A percentile compares a stretch with the other conserved stretches of the same genome.
These are phyloP conservation scores for Kwoniella europaea DNA, from an alignment of 768 basidiomycete species.

Conservation along the genomic window DNA sequence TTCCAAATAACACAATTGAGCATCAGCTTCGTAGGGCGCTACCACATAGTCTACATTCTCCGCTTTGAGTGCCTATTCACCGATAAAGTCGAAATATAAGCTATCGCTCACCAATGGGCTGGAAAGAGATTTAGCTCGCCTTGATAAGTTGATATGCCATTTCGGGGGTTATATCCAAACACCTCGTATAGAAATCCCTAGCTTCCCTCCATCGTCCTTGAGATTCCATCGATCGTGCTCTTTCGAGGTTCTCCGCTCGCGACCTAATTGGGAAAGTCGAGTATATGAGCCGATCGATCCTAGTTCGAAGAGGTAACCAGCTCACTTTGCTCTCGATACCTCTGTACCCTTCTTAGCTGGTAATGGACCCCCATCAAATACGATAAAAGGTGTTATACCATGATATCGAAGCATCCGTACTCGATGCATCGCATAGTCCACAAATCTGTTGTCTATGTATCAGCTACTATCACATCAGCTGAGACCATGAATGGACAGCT, in stretches of 20 bases:
- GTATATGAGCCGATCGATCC: not conserved
- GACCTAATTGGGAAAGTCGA: conserved; percentile 22
- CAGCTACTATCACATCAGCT: not conserved
- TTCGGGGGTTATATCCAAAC: conserved; percentile 91
- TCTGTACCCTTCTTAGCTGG: conserved; percentile 94
- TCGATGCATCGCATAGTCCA: conserved; percentile 93
- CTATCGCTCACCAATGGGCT: not conserved
- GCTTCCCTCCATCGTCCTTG: conserved; percentile 82
- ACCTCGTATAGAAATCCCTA: conserved; percentile 85
- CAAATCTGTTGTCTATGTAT: conserved; percentile 69
- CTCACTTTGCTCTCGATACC: conserved; percentile 68
- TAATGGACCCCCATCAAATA: conserved; percentile 94
- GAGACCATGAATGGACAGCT: conserved; percentile 48
- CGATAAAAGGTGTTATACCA: conserved; percentile 83
- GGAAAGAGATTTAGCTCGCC: conserved; percentile 60
- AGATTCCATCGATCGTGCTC: conserved; percentile 72
- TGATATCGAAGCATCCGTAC: conserved; percentile 83
- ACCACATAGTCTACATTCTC: conserved; percentile 84
- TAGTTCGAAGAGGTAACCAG: not conserved
- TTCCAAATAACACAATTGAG: conserved; percentile 92
- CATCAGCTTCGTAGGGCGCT: conserved; percentile 98
- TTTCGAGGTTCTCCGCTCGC: conserved; percentile 75
- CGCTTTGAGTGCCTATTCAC: conserved; percentile 74
- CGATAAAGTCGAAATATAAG: too few species aligned
- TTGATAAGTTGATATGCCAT: conserved; percentile 99